phyloP scores from a whole-genome alignment of 805 yeast species.

The Candida incommunis region DNA sequence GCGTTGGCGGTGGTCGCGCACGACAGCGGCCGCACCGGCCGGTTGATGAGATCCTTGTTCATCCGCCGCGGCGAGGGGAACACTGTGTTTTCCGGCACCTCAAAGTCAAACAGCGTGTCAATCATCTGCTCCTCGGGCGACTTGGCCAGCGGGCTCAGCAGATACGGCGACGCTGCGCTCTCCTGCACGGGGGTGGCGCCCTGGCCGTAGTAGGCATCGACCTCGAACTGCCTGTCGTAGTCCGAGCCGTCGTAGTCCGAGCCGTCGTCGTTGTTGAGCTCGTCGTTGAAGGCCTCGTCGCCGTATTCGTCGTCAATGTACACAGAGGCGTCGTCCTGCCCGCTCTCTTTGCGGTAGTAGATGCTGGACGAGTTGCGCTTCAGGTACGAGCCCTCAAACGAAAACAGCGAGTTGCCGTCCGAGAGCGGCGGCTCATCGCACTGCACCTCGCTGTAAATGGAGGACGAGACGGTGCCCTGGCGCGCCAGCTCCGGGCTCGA shows the following conservation, averaged over 20 bases:
- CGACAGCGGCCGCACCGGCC: slow-evolving; percentile 1
- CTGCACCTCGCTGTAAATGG: too few species aligned
- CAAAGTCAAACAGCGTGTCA: neutral
- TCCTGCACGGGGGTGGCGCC: too few species aligned
- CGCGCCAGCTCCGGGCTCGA: too few species aligned
- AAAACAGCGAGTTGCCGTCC: slow-evolving; percentile 16
- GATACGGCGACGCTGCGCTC: neutral
- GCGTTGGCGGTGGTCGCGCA: neutral
- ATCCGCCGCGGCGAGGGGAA: neutral
- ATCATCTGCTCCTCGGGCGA: neutral
- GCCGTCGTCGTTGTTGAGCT: neutral
- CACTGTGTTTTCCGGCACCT: neutral
- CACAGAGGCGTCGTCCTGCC: neutral
- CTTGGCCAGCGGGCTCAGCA: too few species aligned
- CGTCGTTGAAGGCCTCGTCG: neutral
- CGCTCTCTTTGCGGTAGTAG: neutral
- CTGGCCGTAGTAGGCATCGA: too few species aligned
- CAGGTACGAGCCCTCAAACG: neutral
- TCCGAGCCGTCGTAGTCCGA: neutral
- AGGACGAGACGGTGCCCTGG: too few species aligned
- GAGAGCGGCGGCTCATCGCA: too few species aligned
- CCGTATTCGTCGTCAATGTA: slow-evolving; percentile 1
- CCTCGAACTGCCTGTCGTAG: too few species aligned
- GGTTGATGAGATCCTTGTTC: neutral
- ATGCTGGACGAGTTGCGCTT: neutral